Evolutionary conservation across 1,139 yeast genomes (phyloP), one percentile per base, ranked within the genome.

Genomic region (Tardiomyces blankii): DNA sequence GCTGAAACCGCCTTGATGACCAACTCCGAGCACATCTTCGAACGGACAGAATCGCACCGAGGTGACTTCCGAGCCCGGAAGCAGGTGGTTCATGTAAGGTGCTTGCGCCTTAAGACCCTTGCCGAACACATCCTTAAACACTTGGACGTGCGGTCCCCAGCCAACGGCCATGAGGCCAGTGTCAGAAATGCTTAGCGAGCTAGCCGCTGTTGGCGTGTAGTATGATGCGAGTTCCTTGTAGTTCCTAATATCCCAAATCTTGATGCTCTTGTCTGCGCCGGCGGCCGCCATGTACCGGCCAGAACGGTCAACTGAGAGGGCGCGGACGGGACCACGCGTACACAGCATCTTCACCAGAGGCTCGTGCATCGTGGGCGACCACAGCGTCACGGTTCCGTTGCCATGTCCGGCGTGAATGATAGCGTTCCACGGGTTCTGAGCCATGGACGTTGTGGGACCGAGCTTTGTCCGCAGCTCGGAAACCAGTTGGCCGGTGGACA

Each of bases 351-450:
- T 88, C 7, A 78, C 97, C 49, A 91, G 69, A 1, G 98, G 95
- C 8, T 85, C 77, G 2, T 88, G 72, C 81, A 86, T 81, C 46
- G 80, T 78, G 4, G 99, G 99, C 0, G 96, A 75, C 97, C 97
- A 93, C 47, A 93, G 66, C 0, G 96, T 76, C 0, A 93, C 95
- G 9, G 89, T 82, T 49, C 99, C 99, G 60, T 87, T 91, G 8
- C 83, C 77, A 60, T 89, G 96, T 28, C 99, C 99, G 49, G 89
- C 72, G 65, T 91, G 95, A 70, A 89, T 78, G 9, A 91, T 86
- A 0, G 97, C 98, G 61, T 93, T 93, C 83, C 94, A 86, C 1
- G 95, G 95, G 61, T 91, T 93, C 55, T 86, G 95, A 45, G 82
- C 72, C 88, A 89, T 78, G 9, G 93, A 75, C 44, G 80, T 80